Percentiles rank a stretch among this genome's conserved stretches.
phyloP scores from a whole-genome alignment of 805 yeast genomes.

The Ogataea paraovalis region DNA sequence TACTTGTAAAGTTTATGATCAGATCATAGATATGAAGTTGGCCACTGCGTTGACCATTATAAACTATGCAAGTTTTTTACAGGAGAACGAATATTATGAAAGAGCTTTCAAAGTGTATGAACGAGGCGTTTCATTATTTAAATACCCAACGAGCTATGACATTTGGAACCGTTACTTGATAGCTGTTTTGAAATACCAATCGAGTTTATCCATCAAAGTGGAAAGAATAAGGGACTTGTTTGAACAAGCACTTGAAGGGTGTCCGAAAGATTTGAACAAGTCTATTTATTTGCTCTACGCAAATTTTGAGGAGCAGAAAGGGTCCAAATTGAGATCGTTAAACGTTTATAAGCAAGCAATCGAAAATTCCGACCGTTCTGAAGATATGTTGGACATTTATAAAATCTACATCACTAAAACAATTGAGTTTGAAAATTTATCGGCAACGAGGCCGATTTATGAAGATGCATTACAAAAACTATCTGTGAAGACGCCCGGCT shows the following conservation, averaged over 20 bases:
- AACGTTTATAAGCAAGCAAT: conserved; percentile 43
- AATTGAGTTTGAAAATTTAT: conserved; percentile 36
- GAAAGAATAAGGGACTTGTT: conserved; percentile 70
- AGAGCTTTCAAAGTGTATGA: conserved; percentile 62
- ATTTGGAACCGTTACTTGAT: conserved; percentile 68
- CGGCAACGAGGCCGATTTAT: conserved; percentile 44
- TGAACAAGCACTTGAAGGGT: conserved; percentile 55
- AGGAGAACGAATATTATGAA: conserved; percentile 42
- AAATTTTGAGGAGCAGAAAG: conserved; percentile 55
- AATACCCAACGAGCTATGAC: conserved; percentile 58
- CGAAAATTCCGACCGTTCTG: conserved; percentile 24
- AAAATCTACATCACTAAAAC: conserved; percentile 40
- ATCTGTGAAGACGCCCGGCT: conserved; percentile 26
- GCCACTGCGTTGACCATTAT: conserved; percentile 66
- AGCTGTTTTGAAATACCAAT: conserved; percentile 37
- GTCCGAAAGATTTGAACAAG: conserved; percentile 47
- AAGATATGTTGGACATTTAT: conserved; percentile 39
- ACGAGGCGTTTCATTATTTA: conserved; percentile 58
- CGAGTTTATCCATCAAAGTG: conserved; percentile 32
- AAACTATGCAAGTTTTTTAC: conserved; percentile 61
- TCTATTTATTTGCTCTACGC: conserved; percentile 54
- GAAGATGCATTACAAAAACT: conserved; percentile 43
- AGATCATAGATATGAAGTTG: conserved; percentile 51
- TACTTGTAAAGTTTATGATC: conserved; percentile 45
- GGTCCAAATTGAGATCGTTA: conserved; percentile 47